phyloP scores from a whole-genome alignment of 768 basidiomycete species.

The Mycena vulgaris region DNA sequence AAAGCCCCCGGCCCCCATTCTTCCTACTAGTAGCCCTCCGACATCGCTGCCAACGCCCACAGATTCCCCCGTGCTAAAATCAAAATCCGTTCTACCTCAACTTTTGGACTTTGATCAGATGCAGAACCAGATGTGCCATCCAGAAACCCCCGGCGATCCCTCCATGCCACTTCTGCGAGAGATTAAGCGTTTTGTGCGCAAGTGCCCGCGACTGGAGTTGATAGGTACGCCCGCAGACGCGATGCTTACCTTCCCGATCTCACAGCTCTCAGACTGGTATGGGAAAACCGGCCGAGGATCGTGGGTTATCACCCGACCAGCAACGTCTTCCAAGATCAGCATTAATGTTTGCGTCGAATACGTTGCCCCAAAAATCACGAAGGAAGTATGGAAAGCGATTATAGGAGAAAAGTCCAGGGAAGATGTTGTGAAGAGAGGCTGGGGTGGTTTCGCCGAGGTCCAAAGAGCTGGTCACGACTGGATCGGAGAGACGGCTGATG shows the following conservation, averaged over 20 bases:
- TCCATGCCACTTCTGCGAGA: constrained; percentile 55
- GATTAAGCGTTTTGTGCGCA: constrained; percentile 55
- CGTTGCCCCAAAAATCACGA: constrained; percentile 41
- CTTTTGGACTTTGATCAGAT: constrained; percentile 46
- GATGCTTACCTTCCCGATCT: constrained; percentile 5
- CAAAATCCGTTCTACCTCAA: constrained; percentile 47
- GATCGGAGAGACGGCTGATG: constrained; percentile 48
- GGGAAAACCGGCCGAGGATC: constrained; percentile 52
- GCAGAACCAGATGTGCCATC: constrained; percentile 43
- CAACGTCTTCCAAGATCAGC: constrained; percentile 46
- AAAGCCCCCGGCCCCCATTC: constrained; percentile 44
- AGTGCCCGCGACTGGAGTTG: constrained; percentile 49
- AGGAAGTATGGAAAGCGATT: constrained; percentile 42
- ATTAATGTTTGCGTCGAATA: constrained; percentile 53
- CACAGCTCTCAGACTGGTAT: constrained; percentile 50
- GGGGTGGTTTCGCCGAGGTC: constrained; percentile 34
- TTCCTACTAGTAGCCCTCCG: constrained; percentile 32
- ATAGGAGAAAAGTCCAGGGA: constrained; percentile 35
- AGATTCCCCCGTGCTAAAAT: constrained; percentile 49
- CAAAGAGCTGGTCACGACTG: constrained; percentile 49
- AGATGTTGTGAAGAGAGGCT: constrained; percentile 39
- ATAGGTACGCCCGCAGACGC: constrained; percentile 43
- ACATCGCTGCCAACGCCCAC: constrained; percentile 49
- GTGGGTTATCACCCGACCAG: constrained; percentile 46
- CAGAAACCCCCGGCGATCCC: constrained; percentile 45